Percentiles rank a stretch among this genome's conserved stretches.
Evolutionary conservation across 139 green algal species (phyloP).

Genomic region (Deuterostichococcus epilithicus): DNA sequence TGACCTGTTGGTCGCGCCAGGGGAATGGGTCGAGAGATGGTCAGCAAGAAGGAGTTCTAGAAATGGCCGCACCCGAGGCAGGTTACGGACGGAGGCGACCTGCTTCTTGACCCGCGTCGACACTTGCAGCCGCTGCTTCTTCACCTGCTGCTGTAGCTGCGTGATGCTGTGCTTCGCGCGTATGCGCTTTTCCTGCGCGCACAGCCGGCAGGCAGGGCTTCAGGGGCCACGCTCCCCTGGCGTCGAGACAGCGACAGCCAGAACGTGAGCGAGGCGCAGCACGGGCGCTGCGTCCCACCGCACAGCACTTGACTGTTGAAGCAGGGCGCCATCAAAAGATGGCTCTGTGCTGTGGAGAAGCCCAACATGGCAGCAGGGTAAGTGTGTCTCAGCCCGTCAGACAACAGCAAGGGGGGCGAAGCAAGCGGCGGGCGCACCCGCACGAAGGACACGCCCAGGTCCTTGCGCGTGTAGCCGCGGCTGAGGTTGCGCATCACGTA

Average conservation of each 20-base stretch:
- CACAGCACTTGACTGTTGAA: too few species aligned
- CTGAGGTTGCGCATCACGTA: constrained; percentile 89
- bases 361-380: neutral
- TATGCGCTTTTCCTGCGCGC: constrained; percentile 68
- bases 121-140: constrained; percentile 53
- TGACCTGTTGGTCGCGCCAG: too few species aligned
- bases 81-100: neutral
- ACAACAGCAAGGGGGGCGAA: neutral
- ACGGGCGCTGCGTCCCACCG: too few species aligned
- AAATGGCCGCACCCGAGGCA: neutral
- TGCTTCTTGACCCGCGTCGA: constrained; percentile 42
- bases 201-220: neutral
- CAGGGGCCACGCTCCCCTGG: neutral
- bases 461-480: constrained; percentile 77
- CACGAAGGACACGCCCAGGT: constrained; percentile 57
- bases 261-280: too few species aligned
- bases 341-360: too few species aligned
- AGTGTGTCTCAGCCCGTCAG: too few species aligned
- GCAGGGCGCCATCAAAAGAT: too few species aligned
- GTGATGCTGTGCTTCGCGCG: constrained; percentile 52
- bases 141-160: constrained; percentile 60
- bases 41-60: too few species aligned
- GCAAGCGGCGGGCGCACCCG: constrained; percentile 9
- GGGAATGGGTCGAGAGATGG: neutral
- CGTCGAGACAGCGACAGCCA: too few species aligned